Evolutionary conservation across 2,329 filamentous ascomycete species (phyloP), one percentile per base, ranked within the genome.

Genomic region (Chaetomiaceae sp.): DNA sequence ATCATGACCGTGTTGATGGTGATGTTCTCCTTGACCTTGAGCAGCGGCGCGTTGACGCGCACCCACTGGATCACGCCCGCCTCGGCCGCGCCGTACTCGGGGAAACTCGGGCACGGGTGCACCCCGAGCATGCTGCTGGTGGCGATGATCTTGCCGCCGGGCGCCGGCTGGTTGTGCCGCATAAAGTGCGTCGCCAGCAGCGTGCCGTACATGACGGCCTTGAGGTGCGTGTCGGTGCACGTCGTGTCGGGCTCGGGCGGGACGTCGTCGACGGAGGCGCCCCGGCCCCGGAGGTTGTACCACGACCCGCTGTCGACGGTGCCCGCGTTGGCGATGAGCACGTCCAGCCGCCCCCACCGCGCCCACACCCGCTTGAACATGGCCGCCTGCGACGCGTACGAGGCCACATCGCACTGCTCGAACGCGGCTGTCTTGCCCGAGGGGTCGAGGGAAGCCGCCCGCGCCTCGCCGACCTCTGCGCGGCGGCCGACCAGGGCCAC

Each of bases 1-100:
- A 48, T 48, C 46, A 48, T 40, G 46, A 39, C 36, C 11, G 46
- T 19, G 25, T 48, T 48, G 46, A 48, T 40, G 46, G 46, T 48
- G 25, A 48, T 48, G 6, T 48, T 48, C 25, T 48, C 46, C 36
- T 48, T 48, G 46, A 9, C 17, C 22, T 39, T 39, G 36, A 48
- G 46, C 46, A 48, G 46, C 25, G 36, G 34, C n/a, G 46, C 36
- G 23, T 20, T 48, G 46, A 39, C 25, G 4, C 46, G 46, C 4
- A 48, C 46, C 46, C 46, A 48, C 2, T 48, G 46, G 46, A 40
- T 27, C 22, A 47, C 14, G 34, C 33, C 45, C 12, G 45, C 33
- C 45, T 47, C 45, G 33, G 12, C 45, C 31, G 45, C 33, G 33
- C 45, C 23, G 45, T 47, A 47, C 33, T 47, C 45, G n/a, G 45